These are phyloP conservation scores for Emergomyces orientalis DNA, from an alignment of 2,329 filamentous ascomycete genomes.

Conservation along the genomic window DNA sequence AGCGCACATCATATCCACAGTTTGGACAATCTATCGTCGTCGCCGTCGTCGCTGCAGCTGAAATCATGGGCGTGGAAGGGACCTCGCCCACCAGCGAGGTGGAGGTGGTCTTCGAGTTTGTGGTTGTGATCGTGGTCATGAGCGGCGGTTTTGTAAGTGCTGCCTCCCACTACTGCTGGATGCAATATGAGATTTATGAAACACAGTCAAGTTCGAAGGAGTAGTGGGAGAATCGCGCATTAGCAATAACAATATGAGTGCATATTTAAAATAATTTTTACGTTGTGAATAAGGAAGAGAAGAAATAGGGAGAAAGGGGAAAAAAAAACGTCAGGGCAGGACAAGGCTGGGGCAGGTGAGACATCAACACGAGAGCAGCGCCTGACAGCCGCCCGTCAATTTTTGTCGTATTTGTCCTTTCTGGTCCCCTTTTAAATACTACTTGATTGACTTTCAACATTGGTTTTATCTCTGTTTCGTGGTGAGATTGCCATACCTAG, in stretches of 20 bases:
- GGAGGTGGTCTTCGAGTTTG: neutral
- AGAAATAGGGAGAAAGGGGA: no score
- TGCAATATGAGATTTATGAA: neutral
- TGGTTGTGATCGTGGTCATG: constrained; percentile 4
- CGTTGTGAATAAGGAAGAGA: neutral
- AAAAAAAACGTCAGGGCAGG: no score
- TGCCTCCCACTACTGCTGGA: neutral
- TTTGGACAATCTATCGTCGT: constrained; percentile 25
- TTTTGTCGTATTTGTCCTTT: no score
- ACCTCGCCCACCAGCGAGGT: neutral
- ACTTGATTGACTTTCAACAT: no score
- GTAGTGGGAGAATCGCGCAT: neutral
- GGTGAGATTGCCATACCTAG: no score
- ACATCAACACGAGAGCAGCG: no score
- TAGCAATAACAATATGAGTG: no score
- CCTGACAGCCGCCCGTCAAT: no score
- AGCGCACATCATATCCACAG: constrained; percentile 30
- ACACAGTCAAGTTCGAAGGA: neutral
- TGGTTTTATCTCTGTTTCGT: no score
- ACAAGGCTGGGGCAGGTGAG: no score
- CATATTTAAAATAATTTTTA: no score
- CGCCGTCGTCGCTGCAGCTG: neutral
- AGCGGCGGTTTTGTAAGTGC: neutral
- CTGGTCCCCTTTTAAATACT: no score
- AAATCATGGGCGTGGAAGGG: neutral